A percentile compares a stretch with the other conserved stretches of the same genome.
Conservation (phyloP, 2,329 filamentous ascomycete genomes). For the Hysterium pulicare region DNA sequence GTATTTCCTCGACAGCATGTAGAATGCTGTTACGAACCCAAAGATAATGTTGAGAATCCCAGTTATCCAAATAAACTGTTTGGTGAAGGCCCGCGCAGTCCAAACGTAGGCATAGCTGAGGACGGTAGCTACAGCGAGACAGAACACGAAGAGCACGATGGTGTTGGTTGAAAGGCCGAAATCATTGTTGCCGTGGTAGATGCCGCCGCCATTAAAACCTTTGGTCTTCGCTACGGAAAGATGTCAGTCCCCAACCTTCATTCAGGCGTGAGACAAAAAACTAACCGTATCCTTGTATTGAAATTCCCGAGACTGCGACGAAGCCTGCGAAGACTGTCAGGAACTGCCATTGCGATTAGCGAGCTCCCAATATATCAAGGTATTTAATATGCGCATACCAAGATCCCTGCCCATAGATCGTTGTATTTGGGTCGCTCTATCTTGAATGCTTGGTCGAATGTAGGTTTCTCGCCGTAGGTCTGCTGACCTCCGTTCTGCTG, state of each 20-base stretch:
- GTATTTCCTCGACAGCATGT: conserved; percentile 74
- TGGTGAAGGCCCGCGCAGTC: conserved; percentile 72
- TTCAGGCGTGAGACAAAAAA: neutral
- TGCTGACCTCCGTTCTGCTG: conserved; percentile 19
- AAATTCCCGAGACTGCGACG: conserved; percentile 69
- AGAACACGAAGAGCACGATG: conserved; percentile 78
- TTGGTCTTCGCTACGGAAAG: conserved; percentile 50
- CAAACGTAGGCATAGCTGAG: conserved; percentile 76
- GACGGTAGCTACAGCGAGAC: conserved; percentile 68
- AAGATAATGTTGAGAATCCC: conserved; percentile 83
- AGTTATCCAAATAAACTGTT: conserved; percentile 89
- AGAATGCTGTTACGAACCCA: conserved; percentile 80
- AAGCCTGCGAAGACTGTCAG: conserved; percentile 70
- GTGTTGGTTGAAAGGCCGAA: conserved; percentile 79
- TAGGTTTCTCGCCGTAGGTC: conserved; percentile 44
- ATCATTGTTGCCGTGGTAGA: conserved; percentile 65
- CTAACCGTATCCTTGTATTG: conserved; percentile 67
- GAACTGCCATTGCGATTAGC: conserved; percentile 49
- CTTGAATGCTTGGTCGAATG: conserved; percentile 79
- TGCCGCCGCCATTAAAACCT: conserved; percentile 64
- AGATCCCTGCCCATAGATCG: conserved; percentile 81
- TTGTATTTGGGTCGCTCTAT: conserved; percentile 83
- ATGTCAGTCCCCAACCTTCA: neutral
- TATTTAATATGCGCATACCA: conserved; percentile 47
- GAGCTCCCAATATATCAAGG: conserved; percentile 13